phyloP scores from a whole-genome alignment of 306 rosid genomes.

The Malus domestica region ASM211411v1 NC_041805.1:10152501-10153000 shows the following conservation, averaged over 20 bases:
- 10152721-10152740: conserved; percentile 69
- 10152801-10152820: conserved; percentile 88
- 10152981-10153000: conserved; percentile 96
- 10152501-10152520: conserved; percentile 12
- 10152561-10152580: conserved; percentile 64
- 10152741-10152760: conserved; percentile 95
- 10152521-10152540: conserved; percentile 43
- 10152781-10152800: conserved; percentile 76
- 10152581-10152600: conserved; percentile 99
- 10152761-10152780: conserved; percentile 89
- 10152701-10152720: conserved; percentile 71
- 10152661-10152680: conserved; percentile 59
- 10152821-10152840: conserved; percentile 98
- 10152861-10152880: conserved; percentile 69
- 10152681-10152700: conserved; percentile 44
- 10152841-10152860: conserved; percentile 97
- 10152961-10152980: conserved; percentile 78
- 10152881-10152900: conserved; percentile 78
- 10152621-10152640: conserved; percentile 45
- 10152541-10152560: conserved; percentile 69
- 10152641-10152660: conserved; percentile 66
- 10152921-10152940: conserved; percentile 92
- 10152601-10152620: conserved; percentile 89
- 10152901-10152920: conserved; percentile 82
- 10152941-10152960: conserved; percentile 68